These are phyloP conservation scores for Curvularia sp. DNA, from an alignment of 2,329 filamentous ascomycete genomes.

Conservation along the genomic window DNA sequence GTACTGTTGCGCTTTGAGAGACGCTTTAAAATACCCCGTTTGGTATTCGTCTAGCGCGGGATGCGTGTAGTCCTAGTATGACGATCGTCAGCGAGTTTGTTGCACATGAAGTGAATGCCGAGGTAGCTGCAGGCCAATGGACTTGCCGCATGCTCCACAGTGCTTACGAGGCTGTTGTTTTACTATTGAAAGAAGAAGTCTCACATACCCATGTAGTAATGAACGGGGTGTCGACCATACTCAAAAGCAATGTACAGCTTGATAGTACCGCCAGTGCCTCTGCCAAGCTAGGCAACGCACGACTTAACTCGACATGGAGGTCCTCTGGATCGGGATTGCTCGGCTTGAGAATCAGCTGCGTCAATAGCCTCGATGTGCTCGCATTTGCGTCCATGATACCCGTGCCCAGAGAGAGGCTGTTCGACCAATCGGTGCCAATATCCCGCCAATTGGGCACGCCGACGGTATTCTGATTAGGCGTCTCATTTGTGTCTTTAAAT, in stretches of 20 bases:
- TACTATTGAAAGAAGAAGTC: not conserved
- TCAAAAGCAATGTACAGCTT: conserved; percentile 69
- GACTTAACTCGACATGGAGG: conserved; percentile 53
- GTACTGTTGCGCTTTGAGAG: conserved; percentile 71
- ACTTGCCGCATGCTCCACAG: not conserved
- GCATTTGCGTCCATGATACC: conserved; percentile 54
- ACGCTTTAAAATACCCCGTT: conserved; percentile 68
- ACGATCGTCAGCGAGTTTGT: conserved; percentile 28
- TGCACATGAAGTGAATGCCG: not conserved
- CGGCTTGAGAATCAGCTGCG: conserved; percentile 52
- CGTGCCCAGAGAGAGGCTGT: conserved; percentile 52
- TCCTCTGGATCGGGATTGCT: conserved; percentile 18
- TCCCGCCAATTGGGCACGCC: conserved; percentile 53
- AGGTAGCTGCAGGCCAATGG: not conserved
- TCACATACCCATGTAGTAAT: conserved; percentile 54
- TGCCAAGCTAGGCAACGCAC: conserved; percentile 68
- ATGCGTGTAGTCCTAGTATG: conserved; percentile 47
- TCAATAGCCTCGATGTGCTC: conserved; percentile 54
- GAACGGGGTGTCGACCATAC: conserved; percentile 66
- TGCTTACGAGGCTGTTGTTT: not conserved
- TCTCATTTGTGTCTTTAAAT: conserved; percentile 59
- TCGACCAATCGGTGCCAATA: conserved; percentile 54
- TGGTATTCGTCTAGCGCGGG: conserved; percentile 54
- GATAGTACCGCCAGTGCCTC: conserved; percentile 76
- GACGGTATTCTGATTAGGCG: conserved; percentile 62